Base-by-base conservation (phyloP, 2,329 filamentous ascomycete species). In the Parastagonospora nodorum region DNA sequence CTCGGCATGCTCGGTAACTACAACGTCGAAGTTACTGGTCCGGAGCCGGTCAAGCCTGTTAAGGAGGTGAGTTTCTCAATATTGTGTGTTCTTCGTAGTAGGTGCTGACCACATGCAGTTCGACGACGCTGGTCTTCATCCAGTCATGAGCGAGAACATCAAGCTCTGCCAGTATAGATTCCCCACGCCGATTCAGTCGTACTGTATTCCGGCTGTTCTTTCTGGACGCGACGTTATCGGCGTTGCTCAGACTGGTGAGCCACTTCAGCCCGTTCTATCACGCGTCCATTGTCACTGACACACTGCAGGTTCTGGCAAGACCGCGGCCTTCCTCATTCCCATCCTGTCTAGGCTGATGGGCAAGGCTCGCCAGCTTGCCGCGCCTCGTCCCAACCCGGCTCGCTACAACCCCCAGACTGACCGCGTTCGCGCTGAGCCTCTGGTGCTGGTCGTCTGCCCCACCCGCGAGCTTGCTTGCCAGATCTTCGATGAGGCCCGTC, bases 291-390 rank as follows among this genome's bases (percentile, higher is more conserved):
- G 29, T 33, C 39, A 39, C 50, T 55, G 30, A 59, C 39, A 48
- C 1, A 14, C 2, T n/a, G 8, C 15, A 97, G 93, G 94, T 15
- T 97, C 93, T 24, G 94, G 94, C 45, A 99, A 99, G 80, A 99
- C 94, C 0, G 93, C 89, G 0, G 92, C 94, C 0, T 99, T 94
- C 68, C 76, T 99, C 4, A 85, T 97, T 48, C 94, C 94, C 0
- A 89, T 96, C 52, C 68, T 97, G 44, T 96, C 92, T 53, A 88
- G 89, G 72, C 77, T 99, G 16, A 97, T 97, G 91, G 94, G 94
- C 24, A 97, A 97, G 77, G 91, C 89, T 5, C 94, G 92, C 77
- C 92, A 92, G 75, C 78, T 97, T 6, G 87, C 88, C 1, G 92
- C 90, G 5, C 82, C 85, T 38, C 88, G 92, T 4, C 91, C 92